These are phyloP conservation scores for Beauveria sp. DNA, from an alignment of 2,329 filamentous ascomycete genomes.

Conservation along the genomic window DNA sequence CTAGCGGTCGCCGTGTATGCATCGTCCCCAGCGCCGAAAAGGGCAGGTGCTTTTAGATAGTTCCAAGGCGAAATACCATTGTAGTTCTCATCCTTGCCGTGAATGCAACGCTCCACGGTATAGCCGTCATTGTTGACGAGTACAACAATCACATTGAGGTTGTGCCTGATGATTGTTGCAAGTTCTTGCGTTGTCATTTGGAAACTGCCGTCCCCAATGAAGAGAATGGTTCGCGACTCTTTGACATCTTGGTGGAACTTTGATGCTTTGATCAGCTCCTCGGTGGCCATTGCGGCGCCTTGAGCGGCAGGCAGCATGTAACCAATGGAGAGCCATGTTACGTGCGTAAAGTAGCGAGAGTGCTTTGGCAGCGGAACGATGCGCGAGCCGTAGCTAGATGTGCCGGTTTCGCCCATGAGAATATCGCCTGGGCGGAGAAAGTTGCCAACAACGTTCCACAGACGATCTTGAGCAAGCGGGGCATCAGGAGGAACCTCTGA, in stretches of 20 bases:
- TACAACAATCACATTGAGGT: conserved; percentile 41
- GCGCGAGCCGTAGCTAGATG: conserved; percentile 45
- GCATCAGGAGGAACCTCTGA: conserved; percentile 17
- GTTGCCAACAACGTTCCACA: conserved; percentile 38
- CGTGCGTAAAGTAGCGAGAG: conserved; percentile 38
- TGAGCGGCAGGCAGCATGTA: conserved; percentile 52
- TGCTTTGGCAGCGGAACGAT: conserved; percentile 42
- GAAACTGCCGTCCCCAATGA: conserved; percentile 58
- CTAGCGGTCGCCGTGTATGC: conserved; percentile 30
- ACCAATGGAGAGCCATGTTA: conserved; percentile 53
- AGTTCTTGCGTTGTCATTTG: conserved; percentile 61
- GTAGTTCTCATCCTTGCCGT: conserved; percentile 44
- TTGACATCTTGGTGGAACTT: conserved; percentile 14
- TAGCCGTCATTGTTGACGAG: conserved; percentile 54
- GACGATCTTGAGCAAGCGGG: conserved; percentile 38
- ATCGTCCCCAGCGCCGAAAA: conserved; percentile 38
- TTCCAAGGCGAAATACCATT: conserved; percentile 49
- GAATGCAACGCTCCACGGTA: conserved; percentile 50
- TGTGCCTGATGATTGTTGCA: conserved; percentile 51
- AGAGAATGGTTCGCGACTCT: conserved; percentile 38
- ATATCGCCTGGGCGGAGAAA: conserved; percentile 46
- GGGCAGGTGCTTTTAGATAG: conserved; percentile 38
- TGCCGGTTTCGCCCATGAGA: conserved; percentile 51
- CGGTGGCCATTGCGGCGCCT: conserved; percentile 47
- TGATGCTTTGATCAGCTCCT: conserved; percentile 28